Base-by-base conservation (phyloP, 2,329 filamentous ascomycete species). In the Ophiocordyceps sinensis region DNA sequence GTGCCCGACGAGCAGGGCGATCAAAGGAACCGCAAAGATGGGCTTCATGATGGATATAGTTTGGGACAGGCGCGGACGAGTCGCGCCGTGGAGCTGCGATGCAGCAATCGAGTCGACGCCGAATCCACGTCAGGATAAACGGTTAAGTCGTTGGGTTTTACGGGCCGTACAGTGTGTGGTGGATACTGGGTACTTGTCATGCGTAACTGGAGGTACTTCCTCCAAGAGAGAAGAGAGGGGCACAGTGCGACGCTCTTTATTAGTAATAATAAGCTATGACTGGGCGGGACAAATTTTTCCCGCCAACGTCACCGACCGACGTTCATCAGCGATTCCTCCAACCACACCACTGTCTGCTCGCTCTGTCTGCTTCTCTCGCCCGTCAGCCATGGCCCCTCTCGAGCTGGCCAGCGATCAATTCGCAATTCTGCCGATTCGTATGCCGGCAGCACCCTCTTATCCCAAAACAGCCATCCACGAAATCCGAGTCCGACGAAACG, bases 401-500 rank as follows among this genome's bases (percentile, higher is more conserved):
- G 52, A 53, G 21, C 40, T 48, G 5, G 28, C 35, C 5, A 47
- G 50, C 46, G 70, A 69, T 28, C 80, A 78, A 47, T 93, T 87
- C 54, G 69, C 71, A 13, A 64, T 82, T 42, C 71, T 94, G 2
- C 77, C 82, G 0, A 64, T 94, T 15, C 69, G 71, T 14, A 71
- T 89, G 38, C 76, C 80, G 5, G 56, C 75, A 14, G 61, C 72
- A n/a, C 63, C 77, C 1, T 75, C 82, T 2, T 83, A 73, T 44
- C 73, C 78, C 21, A 62, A 69, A 35, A 61, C 71, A 36, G 71
- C 78, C 43, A 76, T 75, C 39, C 91, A 96, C 64, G 85, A 88
- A 62, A 68, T 96, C 53, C 94, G 94, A 64, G 64, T 96, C 42
- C 85, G 85, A 49, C 77, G 77, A 42, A 88, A 96, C 61, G 72